Evolutionary conservation across 495 filamentous ascomycete genomes (phyloP).

Genomic region (Xylaria longipes): DNA sequence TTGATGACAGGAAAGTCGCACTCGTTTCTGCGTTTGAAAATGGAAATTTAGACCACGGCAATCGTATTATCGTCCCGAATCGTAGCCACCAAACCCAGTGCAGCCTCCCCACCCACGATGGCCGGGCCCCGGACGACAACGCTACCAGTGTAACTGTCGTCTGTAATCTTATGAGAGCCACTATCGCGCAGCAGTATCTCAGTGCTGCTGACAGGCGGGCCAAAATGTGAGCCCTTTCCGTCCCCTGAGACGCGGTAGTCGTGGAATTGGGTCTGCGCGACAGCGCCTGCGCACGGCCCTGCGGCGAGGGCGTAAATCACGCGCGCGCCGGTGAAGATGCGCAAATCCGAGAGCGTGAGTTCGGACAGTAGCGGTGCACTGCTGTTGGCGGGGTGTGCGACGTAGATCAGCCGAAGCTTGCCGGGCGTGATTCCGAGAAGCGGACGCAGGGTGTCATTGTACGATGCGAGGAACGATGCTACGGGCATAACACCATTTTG

Average conservation of each 20-base stretch:
- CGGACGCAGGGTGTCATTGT: slow-evolving; percentile 66
- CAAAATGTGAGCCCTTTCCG: slow-evolving; percentile 74
- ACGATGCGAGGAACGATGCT: slow-evolving; percentile 65
- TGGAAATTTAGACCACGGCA: slow-evolving; percentile 43
- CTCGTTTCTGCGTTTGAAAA: not conserved
- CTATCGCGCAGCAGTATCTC: slow-evolving; percentile 76
- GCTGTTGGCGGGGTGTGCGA: slow-evolving; percentile 63
- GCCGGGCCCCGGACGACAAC: slow-evolving; percentile 70
- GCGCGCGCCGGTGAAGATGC: slow-evolving; percentile 78
- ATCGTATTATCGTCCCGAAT: slow-evolving; percentile 63
- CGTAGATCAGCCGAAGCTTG: slow-evolving; percentile 77
- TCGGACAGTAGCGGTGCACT: slow-evolving; percentile 63
- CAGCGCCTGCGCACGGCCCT: slow-evolving; percentile 81
- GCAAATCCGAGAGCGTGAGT: slow-evolving; percentile 74
- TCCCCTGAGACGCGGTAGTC: slow-evolving; percentile 75
- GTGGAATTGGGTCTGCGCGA: slow-evolving; percentile 81
- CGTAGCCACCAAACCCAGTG: slow-evolving; percentile 62
- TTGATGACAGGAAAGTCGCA: not conserved
- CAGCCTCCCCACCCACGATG: slow-evolving; percentile 67
- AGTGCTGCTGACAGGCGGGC: slow-evolving; percentile 76
- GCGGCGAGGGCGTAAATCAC: slow-evolving; percentile 87
- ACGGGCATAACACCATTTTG: slow-evolving; percentile 74
- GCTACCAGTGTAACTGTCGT: slow-evolving; percentile 67
- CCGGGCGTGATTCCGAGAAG: slow-evolving; percentile 68
- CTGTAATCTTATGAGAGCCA: slow-evolving; percentile 61